Percentiles rank a stretch among this genome's conserved stretches.
phyloP scores from a whole-genome alignment of 441 rosid species.

The Populus tomentosa region DNA sequence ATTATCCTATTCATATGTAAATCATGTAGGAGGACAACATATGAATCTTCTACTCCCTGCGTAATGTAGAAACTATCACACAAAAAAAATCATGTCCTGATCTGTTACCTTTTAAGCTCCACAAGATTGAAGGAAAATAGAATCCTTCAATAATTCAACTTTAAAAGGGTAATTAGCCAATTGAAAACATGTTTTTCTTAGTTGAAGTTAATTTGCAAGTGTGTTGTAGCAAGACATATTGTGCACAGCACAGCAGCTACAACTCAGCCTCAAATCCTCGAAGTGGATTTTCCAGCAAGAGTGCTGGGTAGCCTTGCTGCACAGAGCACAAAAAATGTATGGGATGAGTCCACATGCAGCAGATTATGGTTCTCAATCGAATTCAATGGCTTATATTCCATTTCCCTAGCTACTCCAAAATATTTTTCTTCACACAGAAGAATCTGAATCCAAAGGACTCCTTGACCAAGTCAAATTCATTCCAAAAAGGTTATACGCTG shows the following conservation, averaged over 20 bases:
- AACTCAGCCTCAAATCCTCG: neutral
- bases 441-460: neutral
- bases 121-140: neutral
- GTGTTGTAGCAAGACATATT: neutral
- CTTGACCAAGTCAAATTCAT: neutral
- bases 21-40: neutral
- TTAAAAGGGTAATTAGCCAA: neutral
- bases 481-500: neutral
- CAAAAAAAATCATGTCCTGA: neutral
- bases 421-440: neutral
- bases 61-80: neutral
- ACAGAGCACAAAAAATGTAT: neutral
- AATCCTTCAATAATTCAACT: neutral
- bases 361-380: neutral
- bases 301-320: neutral
- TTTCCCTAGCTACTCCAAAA: neutral
- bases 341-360: neutral
- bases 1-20: neutral
- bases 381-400: neutral
- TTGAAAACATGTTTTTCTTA: neutral
- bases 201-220: neutral
- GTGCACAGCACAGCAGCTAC: neutral
- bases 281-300: neutral
- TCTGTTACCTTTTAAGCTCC: neutral
- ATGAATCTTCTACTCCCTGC: neutral